Percentiles rank a stretch among this genome's conserved stretches.
phyloP scores from a whole-genome alignment of 2,329 filamentous ascomycete genomes.

The Tolypocladium tropicale region DNA sequence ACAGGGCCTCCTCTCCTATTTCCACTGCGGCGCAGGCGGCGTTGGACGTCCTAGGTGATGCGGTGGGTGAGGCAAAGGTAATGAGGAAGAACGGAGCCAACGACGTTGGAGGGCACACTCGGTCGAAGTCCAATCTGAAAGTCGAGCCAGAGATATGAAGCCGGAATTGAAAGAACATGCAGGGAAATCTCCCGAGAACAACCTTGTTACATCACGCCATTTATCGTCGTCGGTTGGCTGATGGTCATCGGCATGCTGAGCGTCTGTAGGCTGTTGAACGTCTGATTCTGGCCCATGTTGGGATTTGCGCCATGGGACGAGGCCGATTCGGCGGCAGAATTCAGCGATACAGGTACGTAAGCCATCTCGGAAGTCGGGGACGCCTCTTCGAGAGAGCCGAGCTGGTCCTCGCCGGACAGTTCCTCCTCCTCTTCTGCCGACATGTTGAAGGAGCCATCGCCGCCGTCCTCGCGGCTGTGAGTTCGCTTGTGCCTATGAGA shows the following conservation, averaged over 20 bases:
- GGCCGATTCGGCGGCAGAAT: constrained; percentile 24
- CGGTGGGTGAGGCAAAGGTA: constrained; percentile 10
- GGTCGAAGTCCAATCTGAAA: neutral
- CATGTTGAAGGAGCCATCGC: constrained; percentile 46
- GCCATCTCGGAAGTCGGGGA: constrained; percentile 62
- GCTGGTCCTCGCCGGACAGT: constrained; percentile 70
- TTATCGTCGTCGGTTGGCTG: constrained; percentile 40
- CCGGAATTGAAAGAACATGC: constrained; percentile 9
- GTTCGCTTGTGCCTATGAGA: constrained; percentile 69
- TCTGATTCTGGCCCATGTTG: constrained; percentile 15
- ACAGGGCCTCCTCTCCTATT: constrained; percentile 12
- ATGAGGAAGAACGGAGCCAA: constrained; percentile 5
- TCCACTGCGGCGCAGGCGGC: constrained; percentile 15
- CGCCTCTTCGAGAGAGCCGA: constrained; percentile 69
- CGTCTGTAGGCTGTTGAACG: constrained; percentile 49
- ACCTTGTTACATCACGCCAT: constrained; percentile 32
- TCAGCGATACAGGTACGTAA: constrained; percentile 45
- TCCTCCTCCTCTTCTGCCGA: constrained; percentile 84
- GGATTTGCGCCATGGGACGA: constrained; percentile 8
- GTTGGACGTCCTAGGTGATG: constrained; percentile 4
- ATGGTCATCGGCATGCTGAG: constrained; percentile 56
- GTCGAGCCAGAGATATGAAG: neutral
- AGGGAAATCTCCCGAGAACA: neutral
- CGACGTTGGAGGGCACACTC: neutral
- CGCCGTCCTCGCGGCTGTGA: constrained; percentile 54